Evolutionary conservation across 1,139 yeast species (phyloP).

Genomic region (Kodamaea alishanica): DNA sequence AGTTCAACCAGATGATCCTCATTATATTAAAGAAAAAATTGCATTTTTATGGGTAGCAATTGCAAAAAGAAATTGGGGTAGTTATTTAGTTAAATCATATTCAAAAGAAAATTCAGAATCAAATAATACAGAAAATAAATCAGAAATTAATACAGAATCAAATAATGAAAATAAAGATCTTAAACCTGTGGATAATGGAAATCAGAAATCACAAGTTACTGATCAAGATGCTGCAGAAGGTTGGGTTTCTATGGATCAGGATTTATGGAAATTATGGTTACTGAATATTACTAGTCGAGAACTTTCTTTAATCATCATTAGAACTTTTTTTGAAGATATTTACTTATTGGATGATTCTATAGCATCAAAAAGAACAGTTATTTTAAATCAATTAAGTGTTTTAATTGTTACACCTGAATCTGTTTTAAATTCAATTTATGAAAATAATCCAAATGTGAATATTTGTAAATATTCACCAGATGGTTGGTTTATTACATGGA

Average conservation of each 20-base stretch:
- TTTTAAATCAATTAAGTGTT: slow-evolving; percentile 77
- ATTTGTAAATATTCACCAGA: slow-evolving; percentile 61
- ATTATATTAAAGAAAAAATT: slow-evolving; percentile 82
- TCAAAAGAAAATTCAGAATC: slow-evolving; percentile 1
- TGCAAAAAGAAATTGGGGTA: slow-evolving; percentile 94
- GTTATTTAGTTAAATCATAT: slow-evolving; percentile 31
- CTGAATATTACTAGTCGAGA: slow-evolving; percentile 62
- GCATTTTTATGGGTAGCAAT: slow-evolving; percentile 90
- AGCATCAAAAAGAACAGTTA: slow-evolving; percentile 76
- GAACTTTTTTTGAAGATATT: slow-evolving; percentile 92
- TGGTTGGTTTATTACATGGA: slow-evolving; percentile 90
- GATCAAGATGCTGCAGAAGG: slow-evolving; percentile 56
- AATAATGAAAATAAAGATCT: neutral
- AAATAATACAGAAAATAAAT: neutral
- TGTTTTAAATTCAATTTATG: slow-evolving; percentile 64
- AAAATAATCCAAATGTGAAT: slow-evolving; percentile 60
- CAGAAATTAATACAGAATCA: neutral
- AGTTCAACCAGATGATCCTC: slow-evolving; percentile 68
- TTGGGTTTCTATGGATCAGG: slow-evolving; percentile 89
- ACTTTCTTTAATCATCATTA: slow-evolving; percentile 67
- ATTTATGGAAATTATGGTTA: slow-evolving; percentile 73
- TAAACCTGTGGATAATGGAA: slow-evolving; percentile 5
- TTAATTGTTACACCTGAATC: slow-evolving; percentile 74
- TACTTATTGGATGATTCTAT: slow-evolving; percentile 88
- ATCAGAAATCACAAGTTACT: slow-evolving; percentile 16